A percentile compares a stretch with the other conserved stretches of the same genome.
phyloP scores from a whole-genome alignment of 78 protist species.

The Guillardia theta region DNA sequence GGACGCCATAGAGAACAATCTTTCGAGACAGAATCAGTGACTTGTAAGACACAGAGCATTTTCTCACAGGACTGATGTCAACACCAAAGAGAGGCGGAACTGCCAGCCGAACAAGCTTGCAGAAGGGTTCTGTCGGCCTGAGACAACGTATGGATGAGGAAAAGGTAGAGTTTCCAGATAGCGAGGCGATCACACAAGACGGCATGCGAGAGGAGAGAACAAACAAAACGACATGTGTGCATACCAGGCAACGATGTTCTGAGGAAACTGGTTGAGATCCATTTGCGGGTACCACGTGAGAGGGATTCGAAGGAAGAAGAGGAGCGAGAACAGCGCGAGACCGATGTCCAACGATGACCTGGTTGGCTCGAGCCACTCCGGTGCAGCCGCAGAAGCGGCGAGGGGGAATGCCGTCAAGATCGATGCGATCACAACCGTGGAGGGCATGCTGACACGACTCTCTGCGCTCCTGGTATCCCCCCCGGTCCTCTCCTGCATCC shows the following conservation, averaged over 20 bases:
- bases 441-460: too few species aligned
- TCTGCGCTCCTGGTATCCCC: too few species aligned
- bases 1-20: background rate
- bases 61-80: background rate
- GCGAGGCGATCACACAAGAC: background rate
- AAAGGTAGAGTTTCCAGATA: too few species aligned
- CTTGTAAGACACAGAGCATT: background rate
- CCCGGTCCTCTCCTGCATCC: too few species aligned
- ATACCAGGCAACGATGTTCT: background rate
- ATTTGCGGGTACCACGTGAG: constrained; percentile 11
- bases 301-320: constrained; percentile 19
- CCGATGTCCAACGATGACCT: background rate
- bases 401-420: background rate
- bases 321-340: background rate
- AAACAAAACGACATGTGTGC: too few species aligned
- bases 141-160: too few species aligned
- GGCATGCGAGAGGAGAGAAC: background rate
- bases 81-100: constrained; percentile 14
- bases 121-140: constrained; percentile 29
- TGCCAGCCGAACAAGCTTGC: background rate
- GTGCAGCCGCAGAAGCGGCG: background rate
- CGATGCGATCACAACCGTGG: too few species aligned
- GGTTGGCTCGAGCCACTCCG: background rate
- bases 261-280: constrained; percentile 27
- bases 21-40: background rate